Conservation (phyloP, 106 monocot genomes). For the Narthecium ossifragum region DNA sequence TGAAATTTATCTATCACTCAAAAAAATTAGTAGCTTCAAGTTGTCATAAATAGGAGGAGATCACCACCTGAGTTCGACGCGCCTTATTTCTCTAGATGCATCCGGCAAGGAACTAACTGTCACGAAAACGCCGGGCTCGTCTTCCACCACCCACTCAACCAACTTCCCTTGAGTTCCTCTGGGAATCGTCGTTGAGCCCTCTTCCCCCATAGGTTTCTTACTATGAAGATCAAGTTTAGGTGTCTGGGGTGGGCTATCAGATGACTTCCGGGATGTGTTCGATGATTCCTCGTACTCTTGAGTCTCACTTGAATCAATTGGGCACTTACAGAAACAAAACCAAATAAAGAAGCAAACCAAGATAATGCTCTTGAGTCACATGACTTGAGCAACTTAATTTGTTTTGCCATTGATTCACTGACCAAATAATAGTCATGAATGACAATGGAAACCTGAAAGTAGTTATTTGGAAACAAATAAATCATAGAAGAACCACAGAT, state of each 20-base stretch:
- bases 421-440: too few relatives aligned
- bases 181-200: neutral
- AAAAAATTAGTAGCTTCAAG: too few relatives aligned
- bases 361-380: too few relatives aligned
- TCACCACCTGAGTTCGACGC: slow-evolving; percentile 47
- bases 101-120: slow-evolving; percentile 25
- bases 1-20: too few relatives aligned
- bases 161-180: slow-evolving; percentile 3
- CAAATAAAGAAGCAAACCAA: neutral
- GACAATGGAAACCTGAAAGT: too few relatives aligned
- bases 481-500: neutral
- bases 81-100: slow-evolving; percentile 34
- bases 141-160: slow-evolving; percentile 47
- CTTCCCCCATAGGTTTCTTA: neutral
- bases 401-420: too few relatives aligned
- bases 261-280: neutral
- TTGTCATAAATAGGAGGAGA: neutral
- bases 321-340: neutral
- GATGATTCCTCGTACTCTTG: neutral
- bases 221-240: neutral
- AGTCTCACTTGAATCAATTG: slow-evolving; percentile 4
- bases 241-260: neutral
- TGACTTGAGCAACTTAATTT: too few relatives aligned
- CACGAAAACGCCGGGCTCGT: slow-evolving; percentile 57
- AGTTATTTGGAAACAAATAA: too few relatives aligned